Evolutionary conservation across 164 flowering plant species (phyloP).

Genomic region (Piper longum): DNA sequence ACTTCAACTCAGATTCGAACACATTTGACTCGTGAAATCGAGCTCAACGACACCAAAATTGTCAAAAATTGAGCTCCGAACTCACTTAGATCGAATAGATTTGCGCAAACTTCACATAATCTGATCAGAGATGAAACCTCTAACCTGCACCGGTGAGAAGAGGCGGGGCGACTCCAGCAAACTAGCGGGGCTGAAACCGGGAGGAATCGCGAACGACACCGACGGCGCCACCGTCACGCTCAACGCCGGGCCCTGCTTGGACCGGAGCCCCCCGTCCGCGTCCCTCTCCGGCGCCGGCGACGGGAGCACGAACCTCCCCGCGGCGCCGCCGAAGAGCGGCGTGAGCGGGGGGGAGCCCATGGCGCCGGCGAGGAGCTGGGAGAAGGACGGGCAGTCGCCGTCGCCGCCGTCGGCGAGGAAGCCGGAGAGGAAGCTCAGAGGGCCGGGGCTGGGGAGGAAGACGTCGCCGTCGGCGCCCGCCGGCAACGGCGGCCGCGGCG

Average conservation of each 20-base stretch:
- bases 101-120: too few relatives aligned
- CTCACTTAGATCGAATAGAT: too few relatives aligned
- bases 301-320: constrained; percentile 1
- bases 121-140: neutral
- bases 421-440: constrained; percentile 66
- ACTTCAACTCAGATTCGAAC: too few relatives aligned
- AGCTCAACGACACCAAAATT: too few relatives aligned
- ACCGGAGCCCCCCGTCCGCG: constrained; percentile 4
- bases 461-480: constrained; percentile 23
- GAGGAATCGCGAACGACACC: constrained; percentile 47
- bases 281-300: constrained; percentile 5
- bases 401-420: constrained; percentile 57
- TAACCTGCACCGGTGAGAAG: constrained; percentile 60
- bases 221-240: constrained; percentile 34
- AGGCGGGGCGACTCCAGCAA: constrained; percentile 71
- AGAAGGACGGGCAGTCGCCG: constrained; percentile 45
- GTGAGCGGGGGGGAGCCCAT: constrained; percentile 21
- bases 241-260: constrained; percentile 51
- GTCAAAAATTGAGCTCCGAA: too few relatives aligned
- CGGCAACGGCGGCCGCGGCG: constrained; percentile 25
- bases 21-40: too few relatives aligned
- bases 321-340: neutral
- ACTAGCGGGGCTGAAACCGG: constrained; percentile 76
- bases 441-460: constrained; percentile 73
- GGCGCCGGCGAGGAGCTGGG: constrained; percentile 91